Evolutionary conservation across 164 flowering plant genomes (phyloP).

Genomic region (Nymphaea thermarum): DNA sequence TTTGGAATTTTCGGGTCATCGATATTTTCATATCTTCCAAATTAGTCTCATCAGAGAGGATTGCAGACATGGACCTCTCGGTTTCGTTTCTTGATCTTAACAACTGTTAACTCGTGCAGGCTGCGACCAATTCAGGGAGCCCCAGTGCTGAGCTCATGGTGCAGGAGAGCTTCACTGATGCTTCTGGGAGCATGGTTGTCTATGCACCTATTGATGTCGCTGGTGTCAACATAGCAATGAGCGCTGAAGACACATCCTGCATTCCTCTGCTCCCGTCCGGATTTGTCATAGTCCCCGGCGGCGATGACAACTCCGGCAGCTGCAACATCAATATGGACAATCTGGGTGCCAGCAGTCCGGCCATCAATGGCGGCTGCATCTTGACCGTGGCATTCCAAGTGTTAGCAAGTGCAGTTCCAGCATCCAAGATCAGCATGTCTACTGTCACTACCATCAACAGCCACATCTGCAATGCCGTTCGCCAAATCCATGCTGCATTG

Average conservation of each 20-base stretch:
- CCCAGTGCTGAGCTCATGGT: slow-evolving; percentile 70
- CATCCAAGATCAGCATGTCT: slow-evolving; percentile 63
- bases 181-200: slow-evolving; percentile 66
- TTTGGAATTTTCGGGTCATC: too few species aligned
- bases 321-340: background rate
- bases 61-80: too few species aligned
- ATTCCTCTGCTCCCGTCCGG: slow-evolving; percentile 83
- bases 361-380: slow-evolving; percentile 37
- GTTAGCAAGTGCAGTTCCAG: slow-evolving; percentile 56
- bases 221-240: slow-evolving; percentile 67
- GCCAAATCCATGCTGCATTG: slow-evolving; percentile 57
- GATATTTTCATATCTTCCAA: too few species aligned
- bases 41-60: too few species aligned
- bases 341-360: background rate
- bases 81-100: too few species aligned
- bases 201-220: slow-evolving; percentile 72
- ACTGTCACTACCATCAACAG: slow-evolving; percentile 60
- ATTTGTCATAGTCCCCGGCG: slow-evolving; percentile 40
- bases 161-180: slow-evolving; percentile 90
- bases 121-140: background rate
- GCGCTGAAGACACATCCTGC: slow-evolving; percentile 78
- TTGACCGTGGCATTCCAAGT: slow-evolving; percentile 82
- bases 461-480: slow-evolving; percentile 55
- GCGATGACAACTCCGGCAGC: slow-evolving; percentile 3
- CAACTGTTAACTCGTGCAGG: background rate